Base-by-base conservation (phyloP, 2,329 filamentous ascomycete genomes). In the Neopestalotiopsis sp. region DNA sequence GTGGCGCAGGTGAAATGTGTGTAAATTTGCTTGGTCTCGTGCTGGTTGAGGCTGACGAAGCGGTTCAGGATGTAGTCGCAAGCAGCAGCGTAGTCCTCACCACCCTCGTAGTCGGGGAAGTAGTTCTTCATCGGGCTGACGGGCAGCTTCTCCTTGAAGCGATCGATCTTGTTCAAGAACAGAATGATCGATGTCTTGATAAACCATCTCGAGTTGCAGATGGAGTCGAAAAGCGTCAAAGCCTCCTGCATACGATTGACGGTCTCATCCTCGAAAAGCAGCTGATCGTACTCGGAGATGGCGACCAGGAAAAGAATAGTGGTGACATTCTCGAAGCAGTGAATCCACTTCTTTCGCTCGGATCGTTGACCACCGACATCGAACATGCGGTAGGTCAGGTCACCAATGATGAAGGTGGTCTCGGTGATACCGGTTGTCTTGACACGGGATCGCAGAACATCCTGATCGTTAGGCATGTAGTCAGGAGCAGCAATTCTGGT, bases 1-100 rank as follows among this genome's bases (percentile, higher is more conserved):
- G 96, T 99, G 71, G 96, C 96, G 81, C 96, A 98, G 65, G 96
- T 99, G 85, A 99, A 99, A 84, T 98, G 96, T 70, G 96, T 99
- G 88, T 99, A 99, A 81, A 99, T 98, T 83, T 99, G 96, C 88
- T 99, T 99, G 67, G 94, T 97, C 86, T 98, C 96, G 81, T 98
- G 95, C 84, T 98, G 96, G 86, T 99, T 99, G 80, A 99, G 87
- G 80, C 93, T 96, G 77, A 98, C 96, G 83, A 99, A 99, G 80
- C 96, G 91, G 88, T 98, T 98, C 71, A 99, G 89, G 78, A 99
- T 98, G 85, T 99, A 99, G 82, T 99, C 95, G 85, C 96, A 99
- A 49, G 96, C 96, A 65, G 94, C 92, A 56, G 92, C 91, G 79
- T 99, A 99, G 83, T 99, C 95, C 75, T 97, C 92, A 75, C 96